Evolutionary conservation across 176 grass and related monocot genomes (phyloP).

Genomic region (Zea mays): Zm-B73-REFERENCE-NAM-5.0 NC_050098.1:171060501-171061000

Average conservation of each 20-base stretch:
- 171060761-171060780: neutral
- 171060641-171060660: neutral
- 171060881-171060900: slow-evolving; percentile 77
- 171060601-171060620: slow-evolving; percentile 19
- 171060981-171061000: slow-evolving; percentile 4
- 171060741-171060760: neutral
- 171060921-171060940: slow-evolving; percentile 18
- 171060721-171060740: neutral
- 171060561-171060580: neutral
- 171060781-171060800: slow-evolving; percentile 79
- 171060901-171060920: slow-evolving; percentile 99
- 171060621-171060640: neutral
- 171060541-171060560: neutral
- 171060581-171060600: neutral
- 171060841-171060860: slow-evolving; percentile 94
- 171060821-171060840: slow-evolving; percentile 85
- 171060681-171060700: neutral
- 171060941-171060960: neutral
- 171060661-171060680: neutral
- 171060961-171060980: neutral
- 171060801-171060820: slow-evolving; percentile 93
- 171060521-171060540: neutral
- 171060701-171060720: neutral
- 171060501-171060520: slow-evolving; percentile 5
- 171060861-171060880: slow-evolving; percentile 93